Evolutionary conservation across 129 eudicot genomes (phyloP).

Genomic region (Calendula officinalis): DNA sequence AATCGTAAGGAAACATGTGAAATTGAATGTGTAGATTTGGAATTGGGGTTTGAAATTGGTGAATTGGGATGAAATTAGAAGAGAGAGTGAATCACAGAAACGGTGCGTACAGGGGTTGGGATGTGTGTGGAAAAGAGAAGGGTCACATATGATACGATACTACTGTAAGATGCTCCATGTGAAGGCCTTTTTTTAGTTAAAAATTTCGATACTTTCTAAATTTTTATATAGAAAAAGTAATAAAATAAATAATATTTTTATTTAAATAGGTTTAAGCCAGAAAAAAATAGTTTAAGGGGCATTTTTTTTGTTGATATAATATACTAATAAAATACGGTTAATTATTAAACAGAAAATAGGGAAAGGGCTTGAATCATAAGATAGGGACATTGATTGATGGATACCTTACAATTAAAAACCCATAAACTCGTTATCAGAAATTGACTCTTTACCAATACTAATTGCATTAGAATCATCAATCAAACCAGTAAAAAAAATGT

Average conservation of each 20-base stretch:
- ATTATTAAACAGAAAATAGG: neutral
- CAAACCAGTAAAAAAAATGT: constrained; percentile 7
- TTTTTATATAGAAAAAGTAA: neutral
- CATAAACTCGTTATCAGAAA: constrained; percentile 38
- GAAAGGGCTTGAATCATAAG: constrained; percentile 28
- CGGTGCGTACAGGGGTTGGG: constrained; percentile 25
- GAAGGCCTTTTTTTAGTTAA: constrained; percentile 12
- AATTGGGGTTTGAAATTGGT: neutral
- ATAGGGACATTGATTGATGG: constrained; percentile 37
- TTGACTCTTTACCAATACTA: constrained; percentile 37
- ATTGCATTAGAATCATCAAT: constrained; percentile 25
- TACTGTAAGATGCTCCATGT: constrained; percentile 36
- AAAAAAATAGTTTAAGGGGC: too few relatives aligned
- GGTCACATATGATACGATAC: constrained; percentile 29
- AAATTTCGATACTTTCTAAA: constrained; percentile 29
- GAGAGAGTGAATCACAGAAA: constrained; percentile 15
- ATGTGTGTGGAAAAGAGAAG: constrained; percentile 24
- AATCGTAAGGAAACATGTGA: constrained; percentile 32
- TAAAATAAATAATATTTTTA: neutral
- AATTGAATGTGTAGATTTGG: neutral
- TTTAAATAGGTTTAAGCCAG: too few relatives aligned
- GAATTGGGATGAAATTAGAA: neutral
- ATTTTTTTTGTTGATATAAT: neutral
- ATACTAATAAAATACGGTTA: neutral
- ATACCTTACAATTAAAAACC: constrained; percentile 24